Evolutionary conservation across 768 basidiomycete genomes (phyloP), one percentile per base, ranked within the genome.

Genomic region (Kwoniella sp.): DNA sequence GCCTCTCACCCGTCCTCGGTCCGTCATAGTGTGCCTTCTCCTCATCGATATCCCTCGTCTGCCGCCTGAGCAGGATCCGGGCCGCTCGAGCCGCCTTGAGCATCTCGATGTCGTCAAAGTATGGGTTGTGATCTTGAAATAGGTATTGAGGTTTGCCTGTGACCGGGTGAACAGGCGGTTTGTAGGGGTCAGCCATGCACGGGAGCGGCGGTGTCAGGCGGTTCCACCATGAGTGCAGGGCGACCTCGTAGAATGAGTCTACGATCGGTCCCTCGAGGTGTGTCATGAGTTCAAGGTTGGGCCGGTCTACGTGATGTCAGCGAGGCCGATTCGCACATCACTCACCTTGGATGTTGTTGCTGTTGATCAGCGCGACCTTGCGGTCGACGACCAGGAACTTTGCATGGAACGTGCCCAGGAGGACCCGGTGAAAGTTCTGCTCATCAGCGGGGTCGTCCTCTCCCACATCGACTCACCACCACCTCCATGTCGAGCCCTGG

Each of bases 231-330:
- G 80, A 80, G 47, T 84, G 76, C 42, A 86, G 78, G 12, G 82
- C 81, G 72, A 80, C 81, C 70, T 86, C 85, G 72, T 85, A 85
- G 57, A 86, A 77, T 4, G 81, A 77, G 50, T 86, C 79, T 51
- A 86, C 85, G 46, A 87, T 79, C 0, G 82, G 81, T 0, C 85
- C 85, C 63, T 86, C 85, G 36, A 85, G 77, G 58, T 85, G 84
- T 6, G 80, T 70, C 83, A 84, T 84, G 79, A 85, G 80, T 46
- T 76, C 76, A 32, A 77, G 60, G 41, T 77, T 76, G 4, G 74
- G 76, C 10, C 77, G 65, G 53, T 77, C 77, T 71, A 40, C 17
- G 12, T 22, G 45, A 4, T 32, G 27, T 33, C 22, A 5, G 19
- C 15, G 19, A 6, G 34, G 19, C 34, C 5, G 5, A 15, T 19